A percentile compares a stretch with the other conserved stretches of the same genome.
Evolutionary conservation across 305 asterid genomes (phyloP).

Genomic region (Fraxinus velutina): DNA sequence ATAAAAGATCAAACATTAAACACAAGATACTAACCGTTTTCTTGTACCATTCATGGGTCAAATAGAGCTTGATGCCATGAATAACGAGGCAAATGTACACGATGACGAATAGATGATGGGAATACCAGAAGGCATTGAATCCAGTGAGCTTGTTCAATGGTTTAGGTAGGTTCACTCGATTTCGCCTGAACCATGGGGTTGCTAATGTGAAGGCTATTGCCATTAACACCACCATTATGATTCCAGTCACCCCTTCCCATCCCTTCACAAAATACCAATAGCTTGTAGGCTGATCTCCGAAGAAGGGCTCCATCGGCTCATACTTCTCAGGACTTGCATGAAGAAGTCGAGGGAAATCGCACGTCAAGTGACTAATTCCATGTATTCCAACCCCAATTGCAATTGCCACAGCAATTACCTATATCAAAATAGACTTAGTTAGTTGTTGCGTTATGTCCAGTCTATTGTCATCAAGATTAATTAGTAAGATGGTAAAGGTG

Average conservation of each 20-base stretch:
- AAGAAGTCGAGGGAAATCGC: constrained; percentile 74
- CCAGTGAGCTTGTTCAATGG: constrained; percentile 74
- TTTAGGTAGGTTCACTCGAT: constrained; percentile 46
- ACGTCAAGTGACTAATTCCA: constrained; percentile 60
- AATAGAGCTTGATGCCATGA: constrained; percentile 77
- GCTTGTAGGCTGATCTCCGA: constrained; percentile 63
- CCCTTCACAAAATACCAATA: constrained; percentile 68
- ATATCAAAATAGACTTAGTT: background rate
- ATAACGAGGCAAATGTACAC: constrained; percentile 68
- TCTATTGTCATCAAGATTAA: background rate
- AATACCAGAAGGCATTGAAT: constrained; percentile 93
- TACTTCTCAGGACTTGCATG: constrained; percentile 51
- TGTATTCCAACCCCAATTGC: constrained; percentile 70
- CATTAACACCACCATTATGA: constrained; percentile 82
- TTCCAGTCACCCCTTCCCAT: constrained; percentile 77
- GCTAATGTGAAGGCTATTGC: constrained; percentile 80
- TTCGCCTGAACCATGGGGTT: constrained; percentile 69
- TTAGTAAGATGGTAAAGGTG: background rate
- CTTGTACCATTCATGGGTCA: constrained; percentile 72
- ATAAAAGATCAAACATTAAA: background rate
- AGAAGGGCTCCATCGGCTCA: constrained; percentile 49
- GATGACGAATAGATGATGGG: constrained; percentile 73
- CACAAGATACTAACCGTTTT: constrained; percentile 51
- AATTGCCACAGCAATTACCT: constrained; percentile 73
- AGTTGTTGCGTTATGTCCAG: background rate